These are phyloP conservation scores for Penicillium odoratum DNA, from an alignment of 495 filamentous ascomycete genomes.

Conservation along the genomic window DNA sequence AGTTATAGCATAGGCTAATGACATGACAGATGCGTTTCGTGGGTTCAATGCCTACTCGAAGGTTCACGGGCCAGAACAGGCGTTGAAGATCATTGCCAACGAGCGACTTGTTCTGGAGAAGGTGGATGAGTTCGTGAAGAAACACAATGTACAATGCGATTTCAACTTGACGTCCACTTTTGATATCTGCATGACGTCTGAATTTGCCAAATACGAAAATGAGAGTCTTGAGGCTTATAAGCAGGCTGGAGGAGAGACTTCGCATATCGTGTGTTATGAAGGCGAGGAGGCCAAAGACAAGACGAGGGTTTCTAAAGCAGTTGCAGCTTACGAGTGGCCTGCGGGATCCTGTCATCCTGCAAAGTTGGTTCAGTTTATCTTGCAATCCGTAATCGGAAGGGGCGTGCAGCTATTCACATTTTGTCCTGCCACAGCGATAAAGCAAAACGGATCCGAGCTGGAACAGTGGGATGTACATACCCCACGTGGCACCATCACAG, in stretches of 20 bases:
- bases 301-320: conserved; percentile 24
- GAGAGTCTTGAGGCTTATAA: conserved; percentile 28
- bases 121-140: conserved; percentile 27
- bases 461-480: conserved; percentile 28
- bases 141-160: conserved; percentile 31
- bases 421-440: conserved; percentile 27
- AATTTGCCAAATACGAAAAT: conserved; percentile 30
- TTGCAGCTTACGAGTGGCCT: conserved; percentile 38
- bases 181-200: conserved; percentile 34
- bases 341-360: conserved; percentile 34
- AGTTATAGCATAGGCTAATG: not conserved
- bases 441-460: not conserved
- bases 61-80: conserved; percentile 32
- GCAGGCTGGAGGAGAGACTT: conserved; percentile 28
- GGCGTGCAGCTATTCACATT: conserved; percentile 28
- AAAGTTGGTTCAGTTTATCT: conserved; percentile 32
- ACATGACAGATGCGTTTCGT: conserved; percentile 28
- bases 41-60: conserved; percentile 34
- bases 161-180: conserved; percentile 32
- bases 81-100: conserved; percentile 29
- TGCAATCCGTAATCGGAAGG: conserved; percentile 20
- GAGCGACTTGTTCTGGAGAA: conserved; percentile 30
- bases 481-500: conserved; percentile 17
- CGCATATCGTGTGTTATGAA: conserved; percentile 27
- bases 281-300: conserved; percentile 22